Evolutionary conservation across 441 rosid genomes (phyloP).

Genomic region (Biscutella laevigata): DNA sequence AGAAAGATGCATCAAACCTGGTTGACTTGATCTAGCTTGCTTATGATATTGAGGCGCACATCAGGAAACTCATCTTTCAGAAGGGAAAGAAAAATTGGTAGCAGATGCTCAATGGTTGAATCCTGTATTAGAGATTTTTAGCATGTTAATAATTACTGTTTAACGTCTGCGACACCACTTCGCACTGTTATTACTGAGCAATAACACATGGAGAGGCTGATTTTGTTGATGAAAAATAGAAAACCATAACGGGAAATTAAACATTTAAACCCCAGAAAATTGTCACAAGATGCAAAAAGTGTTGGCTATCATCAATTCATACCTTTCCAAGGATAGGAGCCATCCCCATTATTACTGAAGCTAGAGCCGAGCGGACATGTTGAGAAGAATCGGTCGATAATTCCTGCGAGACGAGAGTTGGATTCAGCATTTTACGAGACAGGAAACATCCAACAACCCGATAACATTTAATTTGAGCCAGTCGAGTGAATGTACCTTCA

Average conservation of each 20-base stretch:
- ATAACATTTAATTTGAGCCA: neutral
- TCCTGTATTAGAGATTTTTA: constrained; percentile 39
- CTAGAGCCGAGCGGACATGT: constrained; percentile 95
- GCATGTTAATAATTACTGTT: neutral
- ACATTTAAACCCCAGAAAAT: neutral
- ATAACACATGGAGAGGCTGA: neutral
- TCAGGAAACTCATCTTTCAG: constrained; percentile 97
- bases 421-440: constrained; percentile 1
- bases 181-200: neutral
- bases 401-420: constrained; percentile 46
- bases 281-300: neutral
- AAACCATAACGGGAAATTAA: neutral
- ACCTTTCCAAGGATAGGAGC: constrained; percentile 96
- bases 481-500: constrained; percentile 48
- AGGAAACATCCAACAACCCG: neutral
- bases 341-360: constrained; percentile 99
- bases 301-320: constrained; percentile 14
- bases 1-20: constrained; percentile 48
- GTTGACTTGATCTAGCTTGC: constrained; percentile 99
- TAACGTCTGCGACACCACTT: neutral
- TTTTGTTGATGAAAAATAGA: neutral
- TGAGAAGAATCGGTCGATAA: constrained; percentile 93
- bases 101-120: constrained; percentile 87
- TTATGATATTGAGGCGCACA: constrained; percentile 86
- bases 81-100: constrained; percentile 92